Base-by-base conservation (phyloP, 1,284 basidiomycete genomes). In the Peniophora sp. region DNA sequence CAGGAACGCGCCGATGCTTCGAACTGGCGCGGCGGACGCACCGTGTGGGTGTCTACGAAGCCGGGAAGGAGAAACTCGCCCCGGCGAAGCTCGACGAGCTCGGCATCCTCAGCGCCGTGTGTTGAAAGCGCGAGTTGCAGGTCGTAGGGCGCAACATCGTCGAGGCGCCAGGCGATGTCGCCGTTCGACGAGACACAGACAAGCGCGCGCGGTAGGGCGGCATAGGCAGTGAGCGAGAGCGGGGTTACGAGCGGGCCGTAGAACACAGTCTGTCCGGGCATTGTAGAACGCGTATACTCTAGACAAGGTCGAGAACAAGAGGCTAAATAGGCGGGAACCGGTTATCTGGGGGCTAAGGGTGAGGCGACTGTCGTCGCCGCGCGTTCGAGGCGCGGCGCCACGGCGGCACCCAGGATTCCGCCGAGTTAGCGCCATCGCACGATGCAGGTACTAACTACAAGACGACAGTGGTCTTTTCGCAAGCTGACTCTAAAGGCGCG, bases 41-140 rank as follows among this genome's bases (percentile, higher is more conserved):
- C 88, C 24, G 85, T 91, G 65, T 96, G 92, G 23, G 92, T 95
- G 69, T 96, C 92, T 51, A 96, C 73, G 62, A 95, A 84, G 14
- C 93, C 93, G 2, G 94, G 93, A 60, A 91, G 81, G 50, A 97
- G 63, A 65, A 95, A 94, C 59, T 92, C 82, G 10, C 89, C 89
- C 1, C 72, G 63, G 45, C 72, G 72, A 19, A 94, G 69, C 48
- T 65, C 63, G 1, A 81, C 62, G 5, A 79, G 45, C 45, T 71
- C 63, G 34, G 68, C 65, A 19, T 70, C 61, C 53, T 60, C 53
- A 49, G 19, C 63, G 23, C 74, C 72, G 52, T 74, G 74, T 46
- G 65, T 64, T 1, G 70, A 68, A 24, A 86, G 63, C 6, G 65
- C 65, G 19, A 74, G 63, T 56, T 72, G 71, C n/a, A 82, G 55